A percentile compares a stretch with the other conserved stretches of the same genome.
phyloP scores from a whole-genome alignment of 306 rosid genomes.

The Pachyrhizus erosus region DNA sequence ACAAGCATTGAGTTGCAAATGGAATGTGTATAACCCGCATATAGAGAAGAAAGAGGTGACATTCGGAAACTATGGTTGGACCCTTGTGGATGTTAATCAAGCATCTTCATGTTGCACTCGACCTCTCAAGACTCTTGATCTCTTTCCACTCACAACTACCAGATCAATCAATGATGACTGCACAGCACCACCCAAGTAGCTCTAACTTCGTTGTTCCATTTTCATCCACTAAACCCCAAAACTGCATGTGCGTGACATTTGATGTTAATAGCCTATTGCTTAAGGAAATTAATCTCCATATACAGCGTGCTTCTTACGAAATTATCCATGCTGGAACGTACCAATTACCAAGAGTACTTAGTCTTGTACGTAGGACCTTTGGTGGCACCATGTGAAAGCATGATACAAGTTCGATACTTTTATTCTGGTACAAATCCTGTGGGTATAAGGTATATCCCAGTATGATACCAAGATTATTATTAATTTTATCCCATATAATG shows the following conservation, averaged over 20 bases:
- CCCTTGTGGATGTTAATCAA: constrained; percentile 43
- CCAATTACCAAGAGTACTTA: constrained; percentile 13
- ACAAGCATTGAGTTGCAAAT: constrained; percentile 41
- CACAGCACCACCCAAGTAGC: constrained; percentile 35
- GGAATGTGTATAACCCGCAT: constrained; percentile 49
- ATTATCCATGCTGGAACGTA: constrained; percentile 22
- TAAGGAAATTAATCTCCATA: constrained; percentile 4
- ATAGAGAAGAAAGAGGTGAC: constrained; percentile 51
- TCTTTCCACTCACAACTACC: constrained; percentile 75
- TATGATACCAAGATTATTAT: constrained; percentile 39
- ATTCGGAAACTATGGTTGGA: constrained; percentile 57
- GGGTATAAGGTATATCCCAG: constrained; percentile 10
- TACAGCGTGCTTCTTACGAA: constrained; percentile 24
- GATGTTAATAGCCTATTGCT: constrained; percentile 16
- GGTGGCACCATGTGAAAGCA: constrained; percentile 40
- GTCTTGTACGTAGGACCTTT: constrained; percentile 46
- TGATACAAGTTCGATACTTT: constrained; percentile 26
- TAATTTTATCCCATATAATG: constrained; percentile 35
- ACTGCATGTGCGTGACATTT: constrained; percentile 33
- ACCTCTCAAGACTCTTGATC: constrained; percentile 82
- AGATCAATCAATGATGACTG: constrained; percentile 62
- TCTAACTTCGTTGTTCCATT: not conserved
- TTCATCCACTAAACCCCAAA: constrained; percentile 6
- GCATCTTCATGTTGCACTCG: constrained; percentile 49
- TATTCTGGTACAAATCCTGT: constrained; percentile 32